A percentile compares a stretch with the other conserved stretches of the same genome.
These are phyloP conservation scores for Leishmania guyanensis DNA, from an alignment of 208 protist species.

Conservation along the genomic window DNA sequence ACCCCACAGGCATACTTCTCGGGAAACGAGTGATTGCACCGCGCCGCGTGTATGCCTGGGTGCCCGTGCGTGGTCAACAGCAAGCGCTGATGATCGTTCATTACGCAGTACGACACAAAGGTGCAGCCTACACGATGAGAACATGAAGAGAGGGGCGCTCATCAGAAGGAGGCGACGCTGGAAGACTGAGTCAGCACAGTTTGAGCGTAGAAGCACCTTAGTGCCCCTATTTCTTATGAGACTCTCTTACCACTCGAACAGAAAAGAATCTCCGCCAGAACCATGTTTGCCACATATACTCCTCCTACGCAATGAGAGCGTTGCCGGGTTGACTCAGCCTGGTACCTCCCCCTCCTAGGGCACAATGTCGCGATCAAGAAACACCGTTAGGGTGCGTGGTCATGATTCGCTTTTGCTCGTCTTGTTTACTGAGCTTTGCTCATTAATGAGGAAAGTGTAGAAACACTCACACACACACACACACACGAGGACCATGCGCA, in stretches of 20 bases:
- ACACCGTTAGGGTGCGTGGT: background rate
- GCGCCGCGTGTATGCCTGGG: background rate
- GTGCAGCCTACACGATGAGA: background rate
- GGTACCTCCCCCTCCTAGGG: background rate
- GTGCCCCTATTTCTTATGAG: background rate
- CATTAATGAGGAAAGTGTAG: background rate
- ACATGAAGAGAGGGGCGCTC: background rate
- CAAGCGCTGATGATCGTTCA: background rate
- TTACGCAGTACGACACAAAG: background rate
- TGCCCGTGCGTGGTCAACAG: background rate
- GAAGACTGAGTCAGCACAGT: background rate
- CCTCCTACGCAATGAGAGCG: background rate
- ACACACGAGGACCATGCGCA: background rate
- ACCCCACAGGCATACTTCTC: background rate
- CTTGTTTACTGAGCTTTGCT: background rate
- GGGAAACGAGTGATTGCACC: background rate
- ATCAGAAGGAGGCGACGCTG: background rate
- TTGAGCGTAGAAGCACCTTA: background rate
- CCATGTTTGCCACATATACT: background rate
- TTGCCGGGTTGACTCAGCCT: background rate
- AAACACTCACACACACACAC: constrained; percentile 7
- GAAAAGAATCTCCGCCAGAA: background rate
- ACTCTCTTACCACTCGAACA: background rate
- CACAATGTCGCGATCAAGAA: background rate
- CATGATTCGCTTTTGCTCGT: background rate